These are phyloP conservation scores for Populus ilicifolia DNA, from an alignment of 345 rosid genomes.

Conservation along the genomic window DNA sequence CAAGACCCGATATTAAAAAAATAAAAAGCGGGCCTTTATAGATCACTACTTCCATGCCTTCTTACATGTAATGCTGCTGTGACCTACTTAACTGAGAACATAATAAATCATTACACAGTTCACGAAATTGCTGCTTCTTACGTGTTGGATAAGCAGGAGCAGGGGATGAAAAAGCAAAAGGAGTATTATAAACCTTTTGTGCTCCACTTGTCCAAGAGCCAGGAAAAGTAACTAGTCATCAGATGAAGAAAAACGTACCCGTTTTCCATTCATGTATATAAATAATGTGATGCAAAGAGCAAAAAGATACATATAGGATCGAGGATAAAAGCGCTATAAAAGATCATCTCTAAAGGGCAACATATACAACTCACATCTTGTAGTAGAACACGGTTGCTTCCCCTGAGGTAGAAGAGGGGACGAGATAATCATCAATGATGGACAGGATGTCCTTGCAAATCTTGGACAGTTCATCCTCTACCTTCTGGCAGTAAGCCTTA, in stretches of 20 bases:
- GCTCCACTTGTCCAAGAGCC: constrained; percentile 3
- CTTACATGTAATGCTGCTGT: not conserved
- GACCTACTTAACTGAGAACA: not conserved
- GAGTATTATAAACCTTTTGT: not conserved
- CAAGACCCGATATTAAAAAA: not conserved
- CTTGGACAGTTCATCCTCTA: constrained; percentile 83
- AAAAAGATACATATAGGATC: not conserved
- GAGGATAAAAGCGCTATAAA: not conserved
- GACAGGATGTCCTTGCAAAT: constrained; percentile 79
- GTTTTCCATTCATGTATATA: not conserved
- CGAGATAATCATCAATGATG: constrained; percentile 80
- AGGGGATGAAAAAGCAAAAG: not conserved
- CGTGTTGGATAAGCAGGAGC: not conserved
- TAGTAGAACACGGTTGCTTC: constrained; percentile 98
- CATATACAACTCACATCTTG: constrained; percentile 62
- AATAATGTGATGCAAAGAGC: not conserved
- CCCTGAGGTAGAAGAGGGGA: constrained; percentile 75
- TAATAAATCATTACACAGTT: not conserved
- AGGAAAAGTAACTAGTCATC: not conserved
- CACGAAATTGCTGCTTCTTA: not conserved
- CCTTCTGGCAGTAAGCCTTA: constrained; percentile 78
- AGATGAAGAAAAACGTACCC: not conserved
- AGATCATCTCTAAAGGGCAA: not conserved
- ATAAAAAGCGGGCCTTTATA: not conserved
- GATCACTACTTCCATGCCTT: not conserved